These are phyloP conservation scores for Dimocarpus longan DNA, from an alignment of 345 rosid genomes.

Conservation along the genomic window DNA sequence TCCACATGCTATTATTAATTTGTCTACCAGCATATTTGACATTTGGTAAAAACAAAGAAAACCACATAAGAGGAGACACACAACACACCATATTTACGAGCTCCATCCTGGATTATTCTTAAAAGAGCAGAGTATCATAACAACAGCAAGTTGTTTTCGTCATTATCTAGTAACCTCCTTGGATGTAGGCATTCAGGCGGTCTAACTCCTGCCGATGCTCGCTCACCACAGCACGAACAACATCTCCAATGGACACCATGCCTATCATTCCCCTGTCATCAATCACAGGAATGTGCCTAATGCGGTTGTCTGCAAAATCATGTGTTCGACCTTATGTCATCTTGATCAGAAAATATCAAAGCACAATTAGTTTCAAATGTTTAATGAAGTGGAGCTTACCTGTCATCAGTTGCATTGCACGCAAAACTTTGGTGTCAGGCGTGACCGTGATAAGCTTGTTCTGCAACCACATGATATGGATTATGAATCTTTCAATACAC, in stretches of 20 bases:
- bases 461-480: conserved; percentile 38
- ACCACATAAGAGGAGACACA: neutral
- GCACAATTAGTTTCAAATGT: neutral
- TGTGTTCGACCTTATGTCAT: neutral
- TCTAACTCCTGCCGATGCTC: conserved; percentile 92
- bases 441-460: conserved; percentile 93
- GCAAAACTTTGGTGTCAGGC: conserved; percentile 88
- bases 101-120: conserved; percentile 19
- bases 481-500: no score
- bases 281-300: conserved; percentile 95
- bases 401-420: conserved; percentile 99
- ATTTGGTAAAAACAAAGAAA: conserved; percentile 6
- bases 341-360: neutral
- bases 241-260: conserved; percentile 99
- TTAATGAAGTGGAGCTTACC: conserved; percentile 38
- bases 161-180: conserved; percentile 82
- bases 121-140: neutral
- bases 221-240: conserved; percentile 94
- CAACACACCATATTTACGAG: conserved; percentile 32
- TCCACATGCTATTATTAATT: conserved; percentile 17
- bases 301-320: conserved; percentile 72
- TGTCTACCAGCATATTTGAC: conserved; percentile 1
- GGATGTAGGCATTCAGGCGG: conserved; percentile 88
- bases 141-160: conserved; percentile 22
- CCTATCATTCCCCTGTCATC: conserved; percentile 81